phyloP scores from a whole-genome alignment of 371 early-diverging fungal genomes.

The Circinella minor region DNA sequence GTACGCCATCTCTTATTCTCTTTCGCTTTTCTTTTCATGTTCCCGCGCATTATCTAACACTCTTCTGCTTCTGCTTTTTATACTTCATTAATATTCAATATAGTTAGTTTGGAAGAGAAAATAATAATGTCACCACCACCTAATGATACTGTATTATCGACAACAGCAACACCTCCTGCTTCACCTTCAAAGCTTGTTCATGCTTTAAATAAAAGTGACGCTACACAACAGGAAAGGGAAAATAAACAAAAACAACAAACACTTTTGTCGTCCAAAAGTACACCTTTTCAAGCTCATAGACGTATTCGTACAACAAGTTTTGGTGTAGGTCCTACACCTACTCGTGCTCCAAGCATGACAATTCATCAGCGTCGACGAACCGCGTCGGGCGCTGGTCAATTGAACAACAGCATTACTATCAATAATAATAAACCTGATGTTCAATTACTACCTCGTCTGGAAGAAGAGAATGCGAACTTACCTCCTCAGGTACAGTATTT shows the following conservation, averaged over 20 bases:
- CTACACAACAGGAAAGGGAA: slow-evolving; percentile 1
- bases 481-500: slow-evolving; percentile 35
- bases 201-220: slow-evolving; percentile 41
- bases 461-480: slow-evolving; percentile 48
- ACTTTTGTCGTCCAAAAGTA: slow-evolving; percentile 40
- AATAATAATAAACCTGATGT: slow-evolving; percentile 27
- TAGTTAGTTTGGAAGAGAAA: background rate
- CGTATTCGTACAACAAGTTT: slow-evolving; percentile 29
- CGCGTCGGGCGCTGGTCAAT: slow-evolving; percentile 25
- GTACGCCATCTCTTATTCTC: slow-evolving; percentile 2
- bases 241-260: background rate
- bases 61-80: background rate
- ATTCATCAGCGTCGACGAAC: slow-evolving; percentile 32
- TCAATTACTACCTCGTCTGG: slow-evolving; percentile 42
- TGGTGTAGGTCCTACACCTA: slow-evolving; percentile 35
- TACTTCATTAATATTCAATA: background rate
- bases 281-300: slow-evolving; percentile 36
- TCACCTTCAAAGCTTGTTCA: slow-evolving; percentile 38
- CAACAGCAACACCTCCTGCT: background rate
- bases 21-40: slow-evolving; percentile 8
- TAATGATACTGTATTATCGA: background rate
- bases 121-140: slow-evolving; percentile 6
- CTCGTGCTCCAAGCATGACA: slow-evolving; percentile 45
- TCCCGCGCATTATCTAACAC: background rate
- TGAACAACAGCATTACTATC: background rate